Evolutionary conservation across 1,139 yeast genomes (phyloP).

Genomic region (Suhomyces ambrosiae): DNA sequence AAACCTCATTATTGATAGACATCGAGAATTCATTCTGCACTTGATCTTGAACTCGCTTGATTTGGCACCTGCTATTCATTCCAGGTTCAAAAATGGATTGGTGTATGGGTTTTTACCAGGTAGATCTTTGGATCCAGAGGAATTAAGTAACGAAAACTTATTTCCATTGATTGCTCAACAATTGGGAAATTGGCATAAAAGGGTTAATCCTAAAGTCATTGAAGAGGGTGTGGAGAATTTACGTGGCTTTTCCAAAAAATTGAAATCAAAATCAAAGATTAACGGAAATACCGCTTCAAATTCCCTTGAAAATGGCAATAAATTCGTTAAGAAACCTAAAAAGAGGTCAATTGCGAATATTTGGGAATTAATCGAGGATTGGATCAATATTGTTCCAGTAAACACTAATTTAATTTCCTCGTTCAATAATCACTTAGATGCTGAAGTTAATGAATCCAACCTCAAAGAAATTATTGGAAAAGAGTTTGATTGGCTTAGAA

Average conservation of each 20-base stretch:
- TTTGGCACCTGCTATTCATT: constrained; percentile 71
- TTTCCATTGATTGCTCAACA: constrained; percentile 66
- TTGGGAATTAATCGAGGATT: constrained; percentile 62
- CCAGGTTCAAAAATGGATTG: constrained; percentile 72
- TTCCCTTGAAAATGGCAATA: constrained; percentile 9
- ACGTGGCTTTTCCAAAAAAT: constrained; percentile 38
- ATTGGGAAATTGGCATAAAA: constrained; percentile 72
- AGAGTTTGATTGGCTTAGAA: constrained; percentile 61
- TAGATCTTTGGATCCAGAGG: constrained; percentile 58
- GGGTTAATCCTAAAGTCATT: constrained; percentile 46
- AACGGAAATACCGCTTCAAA: constrained; percentile 4
- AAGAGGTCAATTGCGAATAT: constrained; percentile 46
- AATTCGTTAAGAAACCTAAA: constrained; percentile 21
- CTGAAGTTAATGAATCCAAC: constrained; percentile 28
- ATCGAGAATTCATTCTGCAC: constrained; percentile 75
- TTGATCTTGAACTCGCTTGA: constrained; percentile 58
- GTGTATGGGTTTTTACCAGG: constrained; percentile 74
- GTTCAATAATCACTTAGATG: constrained; percentile 36
- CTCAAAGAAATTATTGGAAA: constrained; percentile 40
- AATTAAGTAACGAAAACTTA: constrained; percentile 49
- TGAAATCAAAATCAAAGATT: constrained; percentile 12
- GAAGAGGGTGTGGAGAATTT: constrained; percentile 53
- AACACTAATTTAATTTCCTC: constrained; percentile 44
- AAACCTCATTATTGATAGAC: constrained; percentile 70
- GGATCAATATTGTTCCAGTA: constrained; percentile 64